Evolutionary conservation across 148 eudicot species (phyloP).

Genomic region (Diospyros kaki): DNA sequence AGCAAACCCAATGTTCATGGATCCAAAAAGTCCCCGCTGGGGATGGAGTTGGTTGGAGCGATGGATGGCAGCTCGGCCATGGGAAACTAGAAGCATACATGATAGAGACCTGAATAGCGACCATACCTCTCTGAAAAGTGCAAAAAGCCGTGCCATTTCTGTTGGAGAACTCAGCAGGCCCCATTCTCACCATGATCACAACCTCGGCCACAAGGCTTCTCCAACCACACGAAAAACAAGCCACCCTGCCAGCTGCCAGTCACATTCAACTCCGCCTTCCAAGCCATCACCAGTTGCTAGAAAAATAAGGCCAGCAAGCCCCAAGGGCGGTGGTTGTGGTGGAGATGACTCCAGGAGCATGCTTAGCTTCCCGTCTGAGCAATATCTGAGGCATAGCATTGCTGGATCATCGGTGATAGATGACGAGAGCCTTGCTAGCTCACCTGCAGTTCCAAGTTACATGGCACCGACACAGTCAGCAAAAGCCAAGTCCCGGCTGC

Average conservation of each 20-base stretch:
- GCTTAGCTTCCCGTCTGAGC: slow-evolving; percentile 48
- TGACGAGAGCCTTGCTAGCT: slow-evolving; percentile 79
- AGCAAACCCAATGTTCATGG: slow-evolving; percentile 65
- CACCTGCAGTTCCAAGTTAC: slow-evolving; percentile 52
- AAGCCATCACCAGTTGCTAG: slow-evolving; percentile 20
- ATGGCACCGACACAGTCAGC: slow-evolving; percentile 59
- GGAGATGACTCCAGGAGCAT: slow-evolving; percentile 47
- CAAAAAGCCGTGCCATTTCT: slow-evolving; percentile 33
- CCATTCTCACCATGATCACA: slow-evolving; percentile 27
- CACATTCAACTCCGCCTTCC: slow-evolving; percentile 45
- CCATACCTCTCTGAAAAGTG: slow-evolving; percentile 44
- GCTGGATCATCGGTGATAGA: slow-evolving; percentile 74
- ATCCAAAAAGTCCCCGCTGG: slow-evolving; percentile 88
- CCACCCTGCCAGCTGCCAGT: slow-evolving; percentile 50
- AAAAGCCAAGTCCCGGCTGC: too few species aligned
- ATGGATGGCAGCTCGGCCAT: slow-evolving; percentile 94
- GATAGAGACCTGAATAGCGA: slow-evolving; percentile 41
- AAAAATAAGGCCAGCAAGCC: slow-evolving; percentile 42
- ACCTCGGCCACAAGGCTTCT: slow-evolving; percentile 28
- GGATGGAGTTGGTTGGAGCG: slow-evolving; percentile 98
- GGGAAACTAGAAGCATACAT: slow-evolving; percentile 33
- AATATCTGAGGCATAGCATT: slow-evolving; percentile 66
- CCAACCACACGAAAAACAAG: slow-evolving; percentile 33
- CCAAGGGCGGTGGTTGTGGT: slow-evolving; percentile 26
- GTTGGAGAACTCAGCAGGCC: slow-evolving; percentile 35